Evolutionary conservation across 2,329 filamentous ascomycete species (phyloP).

Genomic region (Diaporthe batatas): DNA sequence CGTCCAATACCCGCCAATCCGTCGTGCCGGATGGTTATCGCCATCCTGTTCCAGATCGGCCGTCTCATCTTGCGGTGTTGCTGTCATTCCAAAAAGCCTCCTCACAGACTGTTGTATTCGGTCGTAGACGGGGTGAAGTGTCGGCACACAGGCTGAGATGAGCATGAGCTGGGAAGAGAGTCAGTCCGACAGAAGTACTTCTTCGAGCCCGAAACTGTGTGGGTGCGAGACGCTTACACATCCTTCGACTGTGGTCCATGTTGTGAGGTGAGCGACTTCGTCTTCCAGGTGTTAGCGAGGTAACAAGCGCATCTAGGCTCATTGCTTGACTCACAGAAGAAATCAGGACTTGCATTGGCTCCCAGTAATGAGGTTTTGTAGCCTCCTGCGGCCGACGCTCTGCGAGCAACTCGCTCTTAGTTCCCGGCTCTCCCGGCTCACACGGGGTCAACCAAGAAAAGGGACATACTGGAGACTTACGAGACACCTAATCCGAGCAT

Average conservation of each 20-base stretch:
- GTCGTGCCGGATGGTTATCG: not conserved
- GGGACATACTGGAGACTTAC: not conserved
- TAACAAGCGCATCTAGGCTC: not conserved
- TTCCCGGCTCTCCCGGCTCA: not conserved
- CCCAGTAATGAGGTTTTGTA: slow-evolving; percentile 14
- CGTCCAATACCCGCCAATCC: slow-evolving; percentile 7
- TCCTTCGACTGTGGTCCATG: slow-evolving; percentile 14
- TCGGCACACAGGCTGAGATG: slow-evolving; percentile 19
- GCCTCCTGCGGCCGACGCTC: slow-evolving; percentile 16
- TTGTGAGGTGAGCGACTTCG: not conserved
- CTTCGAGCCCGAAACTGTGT: not conserved
- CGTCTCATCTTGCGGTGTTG: not conserved
- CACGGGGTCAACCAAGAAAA: too few relatives aligned
- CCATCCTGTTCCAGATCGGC: not conserved
- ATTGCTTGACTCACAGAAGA: not conserved
- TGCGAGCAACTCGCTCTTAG: not conserved
- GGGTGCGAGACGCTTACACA: not conserved
- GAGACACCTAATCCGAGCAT: slow-evolving; percentile 20
- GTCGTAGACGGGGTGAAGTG: slow-evolving; percentile 26
- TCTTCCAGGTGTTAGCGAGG: not conserved
- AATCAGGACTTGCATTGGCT: slow-evolving; percentile 22
- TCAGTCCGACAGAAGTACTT: not conserved
- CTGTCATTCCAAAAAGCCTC: slow-evolving; percentile 1
- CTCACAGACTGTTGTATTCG: slow-evolving; percentile 5
- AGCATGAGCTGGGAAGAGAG: slow-evolving; percentile 18